phyloP scores from a whole-genome alignment of 2,329 filamentous ascomycete species.

The Microcyclosporella mali region DNA sequence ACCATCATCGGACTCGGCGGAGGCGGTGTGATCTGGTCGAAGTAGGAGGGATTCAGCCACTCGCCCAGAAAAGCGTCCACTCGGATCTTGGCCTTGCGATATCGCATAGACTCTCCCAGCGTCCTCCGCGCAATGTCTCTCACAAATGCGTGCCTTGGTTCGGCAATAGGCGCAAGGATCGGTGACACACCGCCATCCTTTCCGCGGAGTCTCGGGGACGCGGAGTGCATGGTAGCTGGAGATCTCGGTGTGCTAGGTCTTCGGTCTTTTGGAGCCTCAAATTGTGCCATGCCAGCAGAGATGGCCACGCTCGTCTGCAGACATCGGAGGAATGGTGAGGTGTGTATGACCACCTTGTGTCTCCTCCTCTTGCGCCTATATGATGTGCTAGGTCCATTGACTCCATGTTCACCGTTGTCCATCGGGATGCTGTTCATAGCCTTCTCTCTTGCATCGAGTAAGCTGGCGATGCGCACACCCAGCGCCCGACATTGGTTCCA shows the following conservation, averaged over 20 bases:
- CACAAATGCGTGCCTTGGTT: slow-evolving; percentile 35
- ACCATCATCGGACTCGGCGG: slow-evolving; percentile 83
- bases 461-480: slow-evolving; percentile 73
- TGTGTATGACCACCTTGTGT: slow-evolving; percentile 80
- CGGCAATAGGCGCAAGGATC: slow-evolving; percentile 29
- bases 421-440: slow-evolving; percentile 34
- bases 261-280: slow-evolving; percentile 37
- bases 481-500: slow-evolving; percentile 82
- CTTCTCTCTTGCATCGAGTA: slow-evolving; percentile 50
- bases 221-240: slow-evolving; percentile 27
- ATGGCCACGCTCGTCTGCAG: slow-evolving; percentile 88
- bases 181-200: slow-evolving; percentile 24
- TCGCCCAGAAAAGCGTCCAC: slow-evolving; percentile 91
- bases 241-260: slow-evolving; percentile 26
- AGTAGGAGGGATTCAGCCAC: slow-evolving; percentile 92
- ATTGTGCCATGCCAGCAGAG: slow-evolving; percentile 73
- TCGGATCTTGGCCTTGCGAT: slow-evolving; percentile 58
- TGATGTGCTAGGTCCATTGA: slow-evolving; percentile 1
- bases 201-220: slow-evolving; percentile 28
- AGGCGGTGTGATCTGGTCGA: slow-evolving; percentile 83
- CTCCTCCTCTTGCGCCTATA: slow-evolving; percentile 38
- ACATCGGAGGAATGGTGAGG: slow-evolving; percentile 89
- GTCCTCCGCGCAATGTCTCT: slow-evolving; percentile 31
- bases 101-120: slow-evolving; percentile 31
- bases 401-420: slow-evolving; percentile 11